phyloP scores from a whole-genome alignment of 1,284 basidiomycete species.

The Cutaneotrichosporon sp. region DNA sequence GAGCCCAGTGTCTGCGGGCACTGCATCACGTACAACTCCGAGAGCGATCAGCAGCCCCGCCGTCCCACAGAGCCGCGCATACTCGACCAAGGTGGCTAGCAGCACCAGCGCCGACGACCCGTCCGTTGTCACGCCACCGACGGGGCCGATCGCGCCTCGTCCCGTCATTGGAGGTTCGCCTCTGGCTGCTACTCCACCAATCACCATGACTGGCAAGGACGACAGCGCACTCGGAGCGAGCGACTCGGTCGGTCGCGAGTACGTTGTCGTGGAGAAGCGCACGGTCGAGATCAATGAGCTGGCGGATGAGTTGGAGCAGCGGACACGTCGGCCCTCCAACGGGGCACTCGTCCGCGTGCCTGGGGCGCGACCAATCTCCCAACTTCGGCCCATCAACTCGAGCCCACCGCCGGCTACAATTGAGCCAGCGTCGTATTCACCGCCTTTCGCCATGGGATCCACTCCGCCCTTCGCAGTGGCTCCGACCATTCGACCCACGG shows the following conservation, averaged over 20 bases:
- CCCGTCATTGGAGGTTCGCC: slow-evolving; percentile 43
- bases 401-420: slow-evolving; percentile 22
- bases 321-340: slow-evolving; percentile 3
- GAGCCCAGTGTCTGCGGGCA: background rate
- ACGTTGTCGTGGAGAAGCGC: slow-evolving; percentile 62
- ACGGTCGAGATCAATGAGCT: slow-evolving; percentile 61
- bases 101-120: slow-evolving; percentile 6
- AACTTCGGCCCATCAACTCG: slow-evolving; percentile 33
- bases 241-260: slow-evolving; percentile 53
- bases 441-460: slow-evolving; percentile 53
- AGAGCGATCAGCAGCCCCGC: slow-evolving; percentile 31
- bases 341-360: slow-evolving; percentile 30
- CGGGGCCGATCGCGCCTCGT: slow-evolving; percentile 10
- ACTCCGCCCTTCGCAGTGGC: slow-evolving; percentile 53
- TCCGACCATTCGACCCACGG: slow-evolving; percentile 27
- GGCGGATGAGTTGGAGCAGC: slow-evolving; percentile 50
- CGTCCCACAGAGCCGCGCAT: slow-evolving; percentile 27
- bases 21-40: slow-evolving; percentile 11
- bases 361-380: background rate
- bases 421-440: slow-evolving; percentile 50
- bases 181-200: slow-evolving; percentile 46
- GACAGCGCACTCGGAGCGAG: slow-evolving; percentile 41
- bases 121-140: slow-evolving; percentile 38
- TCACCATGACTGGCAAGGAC: slow-evolving; percentile 46
- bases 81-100: background rate